A percentile compares a stretch with the other conserved stretches of the same genome.
These are phyloP conservation scores for Tricholoma saponaceum DNA, from an alignment of 768 basidiomycete species.

Conservation along the genomic window DNA sequence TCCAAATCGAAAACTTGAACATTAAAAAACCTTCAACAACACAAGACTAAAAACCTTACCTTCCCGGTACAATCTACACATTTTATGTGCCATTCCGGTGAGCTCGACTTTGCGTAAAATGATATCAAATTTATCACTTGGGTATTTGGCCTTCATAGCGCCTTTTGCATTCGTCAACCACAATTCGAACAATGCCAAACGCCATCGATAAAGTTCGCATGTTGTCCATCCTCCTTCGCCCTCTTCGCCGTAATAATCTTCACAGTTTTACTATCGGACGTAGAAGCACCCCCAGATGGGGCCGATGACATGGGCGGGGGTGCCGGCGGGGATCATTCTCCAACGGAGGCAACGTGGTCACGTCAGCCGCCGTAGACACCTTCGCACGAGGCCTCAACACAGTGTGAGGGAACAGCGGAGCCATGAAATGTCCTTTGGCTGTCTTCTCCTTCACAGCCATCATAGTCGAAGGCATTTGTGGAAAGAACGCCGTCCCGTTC, in stretches of 20 bases:
- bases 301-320: constrained; percentile 4
- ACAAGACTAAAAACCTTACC: constrained; percentile 39
- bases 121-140: constrained; percentile 80
- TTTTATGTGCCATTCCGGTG: constrained; percentile 86
- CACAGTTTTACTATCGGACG: constrained; percentile 44
- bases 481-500: constrained; percentile 65
- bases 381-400: constrained; percentile 60
- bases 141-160: constrained; percentile 66
- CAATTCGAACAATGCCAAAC: constrained; percentile 96
- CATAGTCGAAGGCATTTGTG: constrained; percentile 34
- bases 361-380: constrained; percentile 68
- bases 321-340: constrained; percentile 58
- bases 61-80: constrained; percentile 93
- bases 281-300: constrained; percentile 12
- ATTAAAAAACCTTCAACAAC: background rate
- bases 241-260: constrained; percentile 55
- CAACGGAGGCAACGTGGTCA: constrained; percentile 49
- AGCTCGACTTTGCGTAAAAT: constrained; percentile 58
- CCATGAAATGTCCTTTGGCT: constrained; percentile 66
- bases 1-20: background rate
- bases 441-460: constrained; percentile 13
- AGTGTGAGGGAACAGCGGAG: constrained; percentile 51
- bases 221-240: constrained; percentile 78
- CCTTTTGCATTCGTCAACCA: constrained; percentile 69
- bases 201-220: constrained; percentile 76